These are phyloP conservation scores for Pseudopyricularia cyperi DNA, from an alignment of 2,329 filamentous ascomycete genomes.

Conservation along the genomic window DNA sequence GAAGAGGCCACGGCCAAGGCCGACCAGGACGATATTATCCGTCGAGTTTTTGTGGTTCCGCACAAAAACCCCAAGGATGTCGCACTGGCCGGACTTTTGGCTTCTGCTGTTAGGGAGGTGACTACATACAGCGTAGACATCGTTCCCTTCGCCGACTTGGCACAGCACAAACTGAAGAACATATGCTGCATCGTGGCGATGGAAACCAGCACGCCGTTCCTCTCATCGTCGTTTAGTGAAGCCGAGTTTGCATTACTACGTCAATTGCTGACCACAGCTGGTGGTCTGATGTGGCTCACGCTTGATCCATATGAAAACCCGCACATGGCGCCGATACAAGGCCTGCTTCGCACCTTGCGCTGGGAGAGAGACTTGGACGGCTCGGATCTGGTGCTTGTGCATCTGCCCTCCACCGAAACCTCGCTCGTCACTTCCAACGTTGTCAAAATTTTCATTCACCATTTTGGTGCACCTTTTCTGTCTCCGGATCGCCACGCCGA, in stretches of 20 bases:
- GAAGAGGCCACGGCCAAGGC: constrained; percentile 3
- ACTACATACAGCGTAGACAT: constrained; percentile 4
- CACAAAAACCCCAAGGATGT: background rate
- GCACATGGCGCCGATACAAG: constrained; percentile 16
- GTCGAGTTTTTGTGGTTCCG: constrained; percentile 6
- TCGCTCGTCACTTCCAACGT: background rate
- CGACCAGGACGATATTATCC: background rate
- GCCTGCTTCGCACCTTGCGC: constrained; percentile 18
- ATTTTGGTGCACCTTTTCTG: constrained; percentile 2
- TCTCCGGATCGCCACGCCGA: constrained; percentile 7
- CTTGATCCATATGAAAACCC: constrained; percentile 14
- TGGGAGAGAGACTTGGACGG: constrained; percentile 19
- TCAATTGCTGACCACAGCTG: constrained; percentile 12
- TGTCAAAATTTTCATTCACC: constrained; percentile 5
- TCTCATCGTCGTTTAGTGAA: constrained; percentile 9
- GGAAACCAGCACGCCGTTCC: constrained; percentile 8
- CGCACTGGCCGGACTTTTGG: background rate
- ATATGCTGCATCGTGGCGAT: constrained; percentile 11
- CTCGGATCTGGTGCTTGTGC: constrained; percentile 13
- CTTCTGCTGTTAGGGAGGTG: background rate
- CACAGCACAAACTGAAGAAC: constrained; percentile 7
- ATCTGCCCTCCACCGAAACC: constrained; percentile 7
- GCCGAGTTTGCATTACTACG: constrained; percentile 13
- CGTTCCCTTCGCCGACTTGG: constrained; percentile 9
- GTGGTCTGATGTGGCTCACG: constrained; percentile 20